Base-by-base conservation (phyloP, 1,284 basidiomycete species). In the Filobasidium uniguttulatum region DNA sequence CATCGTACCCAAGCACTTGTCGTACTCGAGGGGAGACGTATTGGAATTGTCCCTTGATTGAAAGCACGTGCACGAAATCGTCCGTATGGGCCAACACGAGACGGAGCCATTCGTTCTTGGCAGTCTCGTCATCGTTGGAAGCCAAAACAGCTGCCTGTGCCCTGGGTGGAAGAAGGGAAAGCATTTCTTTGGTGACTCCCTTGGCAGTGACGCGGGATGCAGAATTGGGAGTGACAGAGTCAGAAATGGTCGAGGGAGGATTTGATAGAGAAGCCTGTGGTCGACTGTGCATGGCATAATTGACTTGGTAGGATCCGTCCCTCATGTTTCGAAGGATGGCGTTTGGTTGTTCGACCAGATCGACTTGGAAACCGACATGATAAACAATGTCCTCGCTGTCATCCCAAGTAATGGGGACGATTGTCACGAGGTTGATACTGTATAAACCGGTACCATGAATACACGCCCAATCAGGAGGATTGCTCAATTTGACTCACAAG, bases 321-420 rank as follows among this genome's bases (percentile, higher is more conserved):
- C 75, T 69, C 52, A 89, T 75, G 60, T 80, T 83, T 52, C 81
- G 76, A 46, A 91, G 69, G 55, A 94, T 89, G 0, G 79, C 78
- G 60, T 80, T 80, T 2, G 88, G 89, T 69, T 91, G 87, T 61
- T 84, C 80, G 25, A 82, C 81, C 43, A 96, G 73, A 66, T 94
- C 87, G 46, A 89, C 82, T 67, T 88, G 84, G 73, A 97, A 96
- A 2, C 91, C 91, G 53, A 97, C 82, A 60, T 87, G 82, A 65
- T 85, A 94, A 19, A 80, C 80, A 38, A 86, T 75, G 23, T 79
- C 75, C 29, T 83, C 83, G 1, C 72, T 66, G n/a, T n/a, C n/a
- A 29, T 74, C 72, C 72, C 72, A 73, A 2, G 68, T 63, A 55
- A 91, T 77, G 26, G 85, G 89, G 33, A 93, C 83, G 61, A 91